Conservation (phyloP, 2,329 filamentous ascomycete genomes). For the Fusarium subglutinans region DNA sequence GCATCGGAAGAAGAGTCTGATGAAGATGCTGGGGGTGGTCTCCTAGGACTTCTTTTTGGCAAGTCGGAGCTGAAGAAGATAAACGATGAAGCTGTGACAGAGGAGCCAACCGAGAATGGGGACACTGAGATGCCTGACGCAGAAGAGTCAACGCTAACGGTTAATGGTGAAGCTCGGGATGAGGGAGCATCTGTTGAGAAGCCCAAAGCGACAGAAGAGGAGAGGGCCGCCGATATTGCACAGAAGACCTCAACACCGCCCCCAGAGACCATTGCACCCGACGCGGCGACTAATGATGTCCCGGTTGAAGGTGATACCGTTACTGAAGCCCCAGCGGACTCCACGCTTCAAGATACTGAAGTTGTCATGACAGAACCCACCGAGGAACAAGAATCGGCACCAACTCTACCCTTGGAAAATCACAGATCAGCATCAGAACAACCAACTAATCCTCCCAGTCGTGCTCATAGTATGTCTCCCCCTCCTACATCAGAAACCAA, state of each 20-base stretch:
- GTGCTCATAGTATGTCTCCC: constrained; percentile 58
- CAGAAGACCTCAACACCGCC: neutral
- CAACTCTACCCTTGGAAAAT: constrained; percentile 42
- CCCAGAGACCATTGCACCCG: neutral
- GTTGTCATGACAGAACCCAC: constrained; percentile 45
- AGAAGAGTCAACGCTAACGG: neutral
- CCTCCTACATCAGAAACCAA: constrained; percentile 59
- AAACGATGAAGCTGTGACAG: constrained; percentile 50
- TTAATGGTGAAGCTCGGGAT: constrained; percentile 45
- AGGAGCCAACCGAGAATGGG: constrained; percentile 24
- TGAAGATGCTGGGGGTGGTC: constrained; percentile 53
- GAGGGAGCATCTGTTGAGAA: constrained; percentile 48
- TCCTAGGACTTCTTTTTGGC: constrained; percentile 67
- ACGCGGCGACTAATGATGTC: neutral
- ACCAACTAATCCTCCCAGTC: constrained; percentile 54
- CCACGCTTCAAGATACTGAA: constrained; percentile 32
- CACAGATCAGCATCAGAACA: constrained; percentile 55
- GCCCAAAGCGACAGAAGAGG: constrained; percentile 37
- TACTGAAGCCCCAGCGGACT: neutral
- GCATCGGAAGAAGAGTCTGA: constrained; percentile 56
- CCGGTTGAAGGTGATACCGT: neutral
- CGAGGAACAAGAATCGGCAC: constrained; percentile 33
- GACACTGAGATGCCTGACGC: constrained; percentile 39
- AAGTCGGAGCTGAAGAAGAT: constrained; percentile 66
- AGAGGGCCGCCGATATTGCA: neutral